Evolutionary conservation across 2,329 filamentous ascomycete species (phyloP), one percentile per base, ranked within the genome.

Genomic region (Scytalidium sp.): DNA sequence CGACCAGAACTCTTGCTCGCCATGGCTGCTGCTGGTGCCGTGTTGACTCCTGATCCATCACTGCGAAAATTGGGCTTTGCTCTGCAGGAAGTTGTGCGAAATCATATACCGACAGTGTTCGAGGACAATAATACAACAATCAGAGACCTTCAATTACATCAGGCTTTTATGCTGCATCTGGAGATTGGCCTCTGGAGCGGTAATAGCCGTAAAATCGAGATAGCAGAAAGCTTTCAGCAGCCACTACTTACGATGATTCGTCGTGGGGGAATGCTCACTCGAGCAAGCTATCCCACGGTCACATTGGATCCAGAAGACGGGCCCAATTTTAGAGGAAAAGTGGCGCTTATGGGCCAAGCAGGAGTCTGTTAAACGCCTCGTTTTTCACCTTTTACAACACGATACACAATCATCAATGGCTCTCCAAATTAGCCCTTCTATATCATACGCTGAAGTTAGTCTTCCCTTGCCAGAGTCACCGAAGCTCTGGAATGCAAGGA

Each of bases 321-420:
- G 79, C 1, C 64, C 79, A 17, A 68, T 68, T 2, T 67, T 90
- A 1, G 76, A 87, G 50, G 67, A 72, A 3, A 88, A 88, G 57
- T 90, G 86, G 86, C 73, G 69, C 49, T 66, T 68, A 21, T 90
- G 85, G 85, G 74, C 80, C 11, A 73, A 80, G 43, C 72, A 79
- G 51, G 85, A 89, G 60, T 83, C 80, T n/a, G n/a, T n/a, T n/a
- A n/a, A n/a, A n/a, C n/a, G n/a, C n/a, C 77, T 90, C 2, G 79
- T 80, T 3, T 83, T 86, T 51, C 82, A 85, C 60, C 70, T 80
- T 13, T 86, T 86, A 56, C 66, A 85, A 4, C 76, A 84, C 50
- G 86, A 90, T 58, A 75, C 83, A 0, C 83, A 88, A 53, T 75
- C 79, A 3, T 87, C 86, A 2, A 85, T 90, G 70, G 80, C 82